Evolutionary conservation across 169 alveolate genomes (phyloP), one percentile per base, ranked within the genome.

Genomic region (Plasmodium gonderi): DNA sequence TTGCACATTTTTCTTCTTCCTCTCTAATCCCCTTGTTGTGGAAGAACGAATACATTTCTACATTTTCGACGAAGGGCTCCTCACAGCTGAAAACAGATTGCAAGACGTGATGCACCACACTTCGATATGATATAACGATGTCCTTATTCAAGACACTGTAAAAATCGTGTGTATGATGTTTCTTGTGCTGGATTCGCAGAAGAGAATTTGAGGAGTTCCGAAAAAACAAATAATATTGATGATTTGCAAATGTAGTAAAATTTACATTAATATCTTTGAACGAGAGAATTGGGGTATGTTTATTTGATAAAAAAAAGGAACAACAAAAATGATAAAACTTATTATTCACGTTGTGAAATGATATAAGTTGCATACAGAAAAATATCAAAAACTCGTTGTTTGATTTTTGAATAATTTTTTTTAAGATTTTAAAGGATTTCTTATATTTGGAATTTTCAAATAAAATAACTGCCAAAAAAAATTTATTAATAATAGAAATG

Each of bases 321-420:
- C 60, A 51, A 78, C 77, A 47, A 20, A 87, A 74, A 75, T 87
- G 85, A 51, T 87, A 87, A 75, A 87, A 87, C 3, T 87, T 40
- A 65, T 87, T 87, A 33, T 87, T 87, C 68, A 75, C 17, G 17
- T 75, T 33, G 44, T 75, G 79, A 20, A 51, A 75, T 17, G 79
- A 87, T 40, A 87, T 33, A 20, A 87, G 79, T 51, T 87, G 93
- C 93, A 87, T 87, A 51, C 93, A 74, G 26, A 87, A 87, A 20
- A 54, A 23, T 20, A 77, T 87, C 40, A 87, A 45, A 26, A 75
- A 47, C 40, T 87, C 89, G 5, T 38, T 64, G 23, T 26, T 60
- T 1, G 75, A 87, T 54, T 60, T 60, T 87, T 87, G 47, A 14
- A 87, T 87, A 65, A 87, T 87, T 75, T 60, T 47, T 38, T 76